Evolutionary conservation across 2,329 filamentous ascomycete genomes (phyloP), one percentile per base, ranked within the genome.

Genomic region (Metarhizium rileyi): DNA sequence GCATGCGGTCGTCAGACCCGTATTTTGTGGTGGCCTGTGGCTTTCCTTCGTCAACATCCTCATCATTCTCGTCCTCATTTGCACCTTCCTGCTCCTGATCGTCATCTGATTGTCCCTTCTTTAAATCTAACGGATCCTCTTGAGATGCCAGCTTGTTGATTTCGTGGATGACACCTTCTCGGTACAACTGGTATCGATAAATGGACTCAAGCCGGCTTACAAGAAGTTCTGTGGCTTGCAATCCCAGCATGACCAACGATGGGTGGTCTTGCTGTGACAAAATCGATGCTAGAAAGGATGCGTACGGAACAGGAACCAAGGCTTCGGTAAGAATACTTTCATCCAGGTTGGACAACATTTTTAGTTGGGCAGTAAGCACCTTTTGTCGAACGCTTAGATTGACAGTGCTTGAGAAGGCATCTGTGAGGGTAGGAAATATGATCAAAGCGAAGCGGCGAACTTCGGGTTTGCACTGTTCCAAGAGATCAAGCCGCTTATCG

Each of bases 321-420:
- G 91, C 86, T 59, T 96, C 91, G 53, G 88, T 78, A 4, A 98
- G 77, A 46, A 98, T 89, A 35, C 78, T 75, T 41, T 81, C 83
- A 58, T 96, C 89, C n/a, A 98, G 71, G 56, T 96, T 95, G 12
- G 90, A 95, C 9, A 98, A 77, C 89, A 98, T 97, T 70, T 97
- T 97, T 42, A 97, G 72, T 61, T 98, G 93, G n/a, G 91, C 93
- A 20, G 83, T 88, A 30, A 98, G 76, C 3, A 98, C 93, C 68
- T 95, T 96, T 63, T 97, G 89, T 22, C 94, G 86, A 38, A 98
- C 93, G 50, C 82, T 89, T 16, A 97, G 71, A 62, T 98, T 98
- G 55, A 98, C 91, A 0, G 93, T 98, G 66, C 93, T 97, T 10
- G 93, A 96, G 63, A 95, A 98, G 1, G 90, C 91, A 65, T 98